A percentile compares a stretch with the other conserved stretches of the same genome.
Evolutionary conservation across 106 monocot species (phyloP).

Genomic region (Xerophyta viscosa): DNA sequence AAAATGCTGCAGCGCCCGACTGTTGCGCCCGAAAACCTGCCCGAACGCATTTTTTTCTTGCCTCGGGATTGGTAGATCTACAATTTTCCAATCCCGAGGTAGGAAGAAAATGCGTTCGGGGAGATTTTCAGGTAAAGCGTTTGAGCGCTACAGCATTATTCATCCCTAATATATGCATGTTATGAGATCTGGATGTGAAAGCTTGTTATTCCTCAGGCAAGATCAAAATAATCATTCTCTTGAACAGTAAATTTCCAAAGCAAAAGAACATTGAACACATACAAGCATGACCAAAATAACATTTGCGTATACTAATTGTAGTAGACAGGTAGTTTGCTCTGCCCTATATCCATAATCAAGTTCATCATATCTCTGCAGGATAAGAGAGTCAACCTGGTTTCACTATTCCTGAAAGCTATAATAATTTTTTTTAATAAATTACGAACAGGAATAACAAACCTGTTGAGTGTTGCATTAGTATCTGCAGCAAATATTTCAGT

Average conservation of each 20-base stretch:
- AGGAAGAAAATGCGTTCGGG: too few relatives aligned
- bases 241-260: neutral
- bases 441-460: conserved; percentile 19
- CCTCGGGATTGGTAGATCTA: too few relatives aligned
- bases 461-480: conserved; percentile 82
- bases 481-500: conserved; percentile 76
- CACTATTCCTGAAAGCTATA: neutral
- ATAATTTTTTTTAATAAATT: neutral
- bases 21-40: too few relatives aligned
- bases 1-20: too few relatives aligned
- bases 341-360: conserved; percentile 75
- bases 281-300: conserved; percentile 91
- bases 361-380: conserved; percentile 56
- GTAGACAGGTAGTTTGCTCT: conserved; percentile 92
- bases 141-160: too few relatives aligned
- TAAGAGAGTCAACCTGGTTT: neutral
- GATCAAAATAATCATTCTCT: too few relatives aligned
- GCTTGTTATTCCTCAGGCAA: too few relatives aligned
- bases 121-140: too few relatives aligned
- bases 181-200: too few relatives aligned
- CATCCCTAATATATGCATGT: too few relatives aligned
- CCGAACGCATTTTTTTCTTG: too few relatives aligned
- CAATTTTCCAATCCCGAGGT: too few relatives aligned
- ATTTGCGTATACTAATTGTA: conserved; percentile 75
- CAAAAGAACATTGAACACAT: conserved; percentile 7